Conservation (phyloP, 2,329 filamentous ascomycete species). For the Penicillium sp. region DNA sequence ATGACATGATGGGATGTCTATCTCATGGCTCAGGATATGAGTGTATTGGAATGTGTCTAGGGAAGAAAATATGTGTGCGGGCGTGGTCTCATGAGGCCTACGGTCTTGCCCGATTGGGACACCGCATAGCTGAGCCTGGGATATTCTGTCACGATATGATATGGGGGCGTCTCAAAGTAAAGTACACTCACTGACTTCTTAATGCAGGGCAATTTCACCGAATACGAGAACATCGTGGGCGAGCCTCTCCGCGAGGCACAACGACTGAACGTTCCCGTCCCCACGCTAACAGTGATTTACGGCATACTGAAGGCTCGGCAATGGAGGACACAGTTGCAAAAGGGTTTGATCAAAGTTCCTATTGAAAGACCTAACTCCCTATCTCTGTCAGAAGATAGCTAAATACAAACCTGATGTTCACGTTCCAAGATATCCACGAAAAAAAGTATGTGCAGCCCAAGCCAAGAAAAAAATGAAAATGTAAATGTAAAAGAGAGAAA, state of each 20-base stretch:
- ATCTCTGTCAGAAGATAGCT: conserved; percentile 6
- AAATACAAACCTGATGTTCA: conserved; percentile 5
- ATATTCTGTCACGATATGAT: too few species aligned
- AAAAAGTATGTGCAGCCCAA: conserved; percentile 3
- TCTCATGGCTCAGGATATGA: too few species aligned
- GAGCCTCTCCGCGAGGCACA: conserved; percentile 51
- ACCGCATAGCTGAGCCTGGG: too few species aligned
- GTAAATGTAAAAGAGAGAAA: neutral
- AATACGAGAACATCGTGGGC: conserved; percentile 55
- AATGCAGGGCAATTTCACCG: conserved; percentile 27
- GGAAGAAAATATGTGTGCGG: too few species aligned
- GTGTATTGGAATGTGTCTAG: too few species aligned
- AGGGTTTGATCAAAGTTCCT: conserved; percentile 10
- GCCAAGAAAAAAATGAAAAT: neutral
- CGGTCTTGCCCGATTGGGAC: too few species aligned
- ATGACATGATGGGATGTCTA: too few species aligned
- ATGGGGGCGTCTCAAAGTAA: too few species aligned
- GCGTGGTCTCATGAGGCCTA: too few species aligned
- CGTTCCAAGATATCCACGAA: neutral
- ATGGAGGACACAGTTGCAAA: conserved; percentile 6
- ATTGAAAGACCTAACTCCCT: conserved; percentile 4
- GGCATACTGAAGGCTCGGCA: conserved; percentile 11
- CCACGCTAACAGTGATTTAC: conserved; percentile 25
- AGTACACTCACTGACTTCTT: too few species aligned
- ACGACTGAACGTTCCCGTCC: conserved; percentile 36